phyloP scores from a whole-genome alignment of 2,329 filamentous ascomycete species.

The Byssochlamys sp. region DNA sequence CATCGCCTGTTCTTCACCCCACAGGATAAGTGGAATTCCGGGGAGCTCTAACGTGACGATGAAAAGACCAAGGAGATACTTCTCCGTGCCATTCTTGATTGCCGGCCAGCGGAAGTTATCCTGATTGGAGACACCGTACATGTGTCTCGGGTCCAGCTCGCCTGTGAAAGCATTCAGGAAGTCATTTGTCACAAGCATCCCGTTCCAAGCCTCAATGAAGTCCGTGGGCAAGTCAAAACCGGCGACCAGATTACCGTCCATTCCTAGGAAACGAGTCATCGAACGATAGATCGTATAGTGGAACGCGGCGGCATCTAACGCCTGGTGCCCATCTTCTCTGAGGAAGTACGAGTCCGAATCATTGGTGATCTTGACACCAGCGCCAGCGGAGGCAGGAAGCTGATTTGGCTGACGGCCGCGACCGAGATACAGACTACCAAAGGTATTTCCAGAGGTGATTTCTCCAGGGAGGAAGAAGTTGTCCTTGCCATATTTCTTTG shows the following conservation, averaged over 20 bases:
- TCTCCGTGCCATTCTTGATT: conserved; percentile 42
- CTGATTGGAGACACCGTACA: conserved; percentile 52
- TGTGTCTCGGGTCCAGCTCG: conserved; percentile 47
- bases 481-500: conserved; percentile 40
- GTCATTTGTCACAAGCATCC: conserved; percentile 44
- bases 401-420: conserved; percentile 44
- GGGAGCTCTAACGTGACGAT: conserved; percentile 46
- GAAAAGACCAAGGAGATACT: conserved; percentile 45
- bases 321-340: conserved; percentile 37
- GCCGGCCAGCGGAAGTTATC: conserved; percentile 52
- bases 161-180: conserved; percentile 46
- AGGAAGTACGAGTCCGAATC: conserved; percentile 34
- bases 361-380: conserved; percentile 36
- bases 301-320: conserved; percentile 47
- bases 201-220: conserved; percentile 41
- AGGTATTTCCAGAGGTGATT: conserved; percentile 47
- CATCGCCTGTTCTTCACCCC: conserved; percentile 52
- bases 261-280: conserved; percentile 45
- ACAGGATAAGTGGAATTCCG: conserved; percentile 46
- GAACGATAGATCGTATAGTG: conserved; percentile 49
- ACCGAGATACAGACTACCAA: conserved; percentile 47
- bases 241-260: conserved; percentile 42
- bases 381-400: conserved; percentile 31
- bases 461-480: conserved; percentile 55
- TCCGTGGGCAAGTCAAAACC: conserved; percentile 40